Conservation (phyloP, 352 stramenopile genomes). For the Globisporangium orthogonon region DNA sequence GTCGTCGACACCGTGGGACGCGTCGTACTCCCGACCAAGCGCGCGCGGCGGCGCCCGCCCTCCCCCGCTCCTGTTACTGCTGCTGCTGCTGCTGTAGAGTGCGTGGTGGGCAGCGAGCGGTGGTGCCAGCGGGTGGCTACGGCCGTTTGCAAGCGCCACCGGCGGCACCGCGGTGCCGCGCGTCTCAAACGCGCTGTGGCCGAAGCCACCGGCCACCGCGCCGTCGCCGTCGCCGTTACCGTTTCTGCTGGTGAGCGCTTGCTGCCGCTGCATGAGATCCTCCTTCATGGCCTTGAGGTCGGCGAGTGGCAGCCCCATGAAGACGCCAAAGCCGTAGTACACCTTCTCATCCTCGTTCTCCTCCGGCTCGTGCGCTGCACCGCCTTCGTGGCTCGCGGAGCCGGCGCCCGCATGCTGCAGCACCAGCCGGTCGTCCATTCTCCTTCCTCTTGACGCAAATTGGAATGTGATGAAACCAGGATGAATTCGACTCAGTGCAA, state of each 20-base stretch:
- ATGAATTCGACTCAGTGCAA: too few species aligned
- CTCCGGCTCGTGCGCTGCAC: slow-evolving; percentile 23
- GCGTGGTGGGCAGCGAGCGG: slow-evolving; percentile 1
- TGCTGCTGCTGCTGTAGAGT: background rate
- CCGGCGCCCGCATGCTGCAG: slow-evolving; percentile 4
- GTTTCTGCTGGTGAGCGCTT: too few species aligned
- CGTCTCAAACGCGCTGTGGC: background rate
- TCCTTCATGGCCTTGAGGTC: slow-evolving; percentile 84
- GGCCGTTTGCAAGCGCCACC: slow-evolving; percentile 7
- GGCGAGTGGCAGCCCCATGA: slow-evolving; percentile 80
- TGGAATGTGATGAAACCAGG: too few species aligned
- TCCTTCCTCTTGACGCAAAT: background rate
- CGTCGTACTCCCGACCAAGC: slow-evolving; percentile 18
- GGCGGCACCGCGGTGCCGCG: background rate
- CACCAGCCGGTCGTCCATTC: slow-evolving; percentile 15
- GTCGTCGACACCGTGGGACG: slow-evolving; percentile 10
- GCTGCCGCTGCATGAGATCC: slow-evolving; percentile 62
- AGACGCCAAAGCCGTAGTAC: slow-evolving; percentile 87
- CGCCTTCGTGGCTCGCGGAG: background rate
- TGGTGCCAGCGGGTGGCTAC: slow-evolving; percentile 3
- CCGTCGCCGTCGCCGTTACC: slow-evolving; percentile 1
- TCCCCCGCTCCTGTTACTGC: too few species aligned
- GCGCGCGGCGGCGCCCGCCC: background rate
- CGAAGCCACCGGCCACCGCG: background rate
- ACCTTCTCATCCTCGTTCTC: slow-evolving; percentile 80